Percentiles rank a stretch among this genome's conserved stretches.
phyloP scores from a whole-genome alignment of 139 green algal species.

The Micromonas commoda region DNA sequence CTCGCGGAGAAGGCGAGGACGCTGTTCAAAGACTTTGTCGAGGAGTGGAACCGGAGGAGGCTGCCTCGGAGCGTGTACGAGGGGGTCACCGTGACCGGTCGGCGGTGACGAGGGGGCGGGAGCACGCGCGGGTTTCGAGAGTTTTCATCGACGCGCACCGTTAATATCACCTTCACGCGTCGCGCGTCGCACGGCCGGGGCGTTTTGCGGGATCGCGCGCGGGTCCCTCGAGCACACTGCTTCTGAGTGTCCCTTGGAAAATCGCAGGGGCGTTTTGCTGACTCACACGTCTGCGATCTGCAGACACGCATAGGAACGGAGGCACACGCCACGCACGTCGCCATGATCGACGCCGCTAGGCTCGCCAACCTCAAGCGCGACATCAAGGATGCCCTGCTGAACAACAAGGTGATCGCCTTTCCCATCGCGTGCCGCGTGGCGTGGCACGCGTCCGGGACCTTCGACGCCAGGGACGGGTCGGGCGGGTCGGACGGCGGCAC shows the following conservation, averaged over 20 bases:
- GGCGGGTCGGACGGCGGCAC: slow-evolving; percentile 30
- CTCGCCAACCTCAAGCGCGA: slow-evolving; percentile 4
- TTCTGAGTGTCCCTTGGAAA: no score
- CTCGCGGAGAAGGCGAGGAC: slow-evolving; percentile 38
- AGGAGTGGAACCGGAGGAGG: slow-evolving; percentile 47
- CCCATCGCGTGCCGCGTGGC: slow-evolving; percentile 24
- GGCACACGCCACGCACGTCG: no score
- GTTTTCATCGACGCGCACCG: no score
- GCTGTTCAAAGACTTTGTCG: slow-evolving; percentile 56
- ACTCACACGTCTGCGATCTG: no score
- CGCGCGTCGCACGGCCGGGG: no score
- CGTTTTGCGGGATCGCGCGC: no score
- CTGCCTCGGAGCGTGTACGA: slow-evolving; percentile 46
- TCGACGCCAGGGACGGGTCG: slow-evolving; percentile 4
- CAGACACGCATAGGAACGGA: no score
- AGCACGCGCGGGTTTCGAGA: no score
- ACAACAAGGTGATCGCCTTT: slow-evolving; percentile 14
- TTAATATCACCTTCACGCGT: no score
- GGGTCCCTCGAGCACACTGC: no score
- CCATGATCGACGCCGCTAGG: no score
- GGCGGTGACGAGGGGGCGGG: slow-evolving; percentile 1
- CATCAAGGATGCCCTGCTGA: not conserved
- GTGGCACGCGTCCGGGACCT: slow-evolving; percentile 38
- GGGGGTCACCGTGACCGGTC: slow-evolving; percentile 32
- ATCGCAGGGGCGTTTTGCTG: no score